Conservation (phyloP, 2,329 filamentous ascomycete species). For the Penicillium janthinellum region DNA sequence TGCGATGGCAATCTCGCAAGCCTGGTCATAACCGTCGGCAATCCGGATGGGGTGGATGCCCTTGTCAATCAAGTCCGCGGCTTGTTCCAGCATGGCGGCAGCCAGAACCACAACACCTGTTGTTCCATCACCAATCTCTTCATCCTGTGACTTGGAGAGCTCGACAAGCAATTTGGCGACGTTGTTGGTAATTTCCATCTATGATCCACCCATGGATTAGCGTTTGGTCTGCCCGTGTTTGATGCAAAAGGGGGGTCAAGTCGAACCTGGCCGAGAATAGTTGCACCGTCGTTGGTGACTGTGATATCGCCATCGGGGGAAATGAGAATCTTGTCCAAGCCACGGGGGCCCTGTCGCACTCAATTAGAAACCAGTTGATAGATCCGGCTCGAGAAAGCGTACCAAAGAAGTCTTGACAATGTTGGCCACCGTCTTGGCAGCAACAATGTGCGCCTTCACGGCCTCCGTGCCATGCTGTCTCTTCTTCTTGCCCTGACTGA, state of each 20-base stretch:
- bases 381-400: constrained; percentile 29
- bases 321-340: constrained; percentile 98
- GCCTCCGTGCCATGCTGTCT: constrained; percentile 95
- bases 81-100: constrained; percentile 92
- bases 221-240: background rate
- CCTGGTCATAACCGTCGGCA: constrained; percentile 96
- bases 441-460: constrained; percentile 97
- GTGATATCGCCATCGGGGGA: constrained; percentile 98
- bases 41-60: constrained; percentile 98
- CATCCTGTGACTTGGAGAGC: constrained; percentile 96
- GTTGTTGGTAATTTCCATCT: constrained; percentile 99
- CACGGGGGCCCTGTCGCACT: constrained; percentile 70
- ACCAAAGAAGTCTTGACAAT: constrained; percentile 94
- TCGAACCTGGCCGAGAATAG: constrained; percentile 76
- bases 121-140: constrained; percentile 97
- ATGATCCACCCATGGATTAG: constrained; percentile 23
- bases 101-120: constrained; percentile 97
- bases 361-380: constrained; percentile 12
- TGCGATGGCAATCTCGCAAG: constrained; percentile 92
- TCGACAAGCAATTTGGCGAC: constrained; percentile 96
- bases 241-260: constrained; percentile 11
- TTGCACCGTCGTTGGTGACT: constrained; percentile 97
- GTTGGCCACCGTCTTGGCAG: constrained; percentile 91
- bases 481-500: constrained; percentile 94
- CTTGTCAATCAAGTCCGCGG: constrained; percentile 97